Percentiles rank a stretch among this genome's conserved stretches.
phyloP scores from a whole-genome alignment of 2,329 filamentous ascomycete genomes.

The Lasiodiplodia theobromae region DNA sequence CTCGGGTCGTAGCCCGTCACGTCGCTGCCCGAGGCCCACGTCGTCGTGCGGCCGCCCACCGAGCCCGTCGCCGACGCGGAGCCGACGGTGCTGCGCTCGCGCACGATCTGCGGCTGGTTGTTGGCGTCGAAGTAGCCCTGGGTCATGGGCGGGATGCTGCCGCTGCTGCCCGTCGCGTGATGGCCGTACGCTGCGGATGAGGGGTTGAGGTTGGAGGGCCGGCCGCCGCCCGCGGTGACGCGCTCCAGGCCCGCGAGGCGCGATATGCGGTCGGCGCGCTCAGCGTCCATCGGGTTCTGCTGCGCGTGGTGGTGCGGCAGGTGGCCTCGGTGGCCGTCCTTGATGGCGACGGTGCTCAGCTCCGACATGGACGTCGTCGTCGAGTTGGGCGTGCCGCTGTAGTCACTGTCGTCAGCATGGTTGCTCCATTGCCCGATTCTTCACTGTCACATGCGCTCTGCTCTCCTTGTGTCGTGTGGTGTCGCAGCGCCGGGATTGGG shows the following conservation, averaged over 20 bases:
- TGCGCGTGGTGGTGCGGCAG: constrained; percentile 63
- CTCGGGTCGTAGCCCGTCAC: constrained; percentile 59
- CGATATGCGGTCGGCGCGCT: constrained; percentile 93
- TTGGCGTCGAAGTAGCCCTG: constrained; percentile 81
- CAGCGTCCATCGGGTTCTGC: constrained; percentile 81
- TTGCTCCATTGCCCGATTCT: not conserved
- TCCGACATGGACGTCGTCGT: constrained; percentile 90
- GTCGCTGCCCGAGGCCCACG: constrained; percentile 72
- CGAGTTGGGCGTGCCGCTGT: constrained; percentile 89
- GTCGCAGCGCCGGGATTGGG: constrained; percentile 1
- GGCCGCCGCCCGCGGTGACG: constrained; percentile 75
- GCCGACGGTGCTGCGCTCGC: constrained; percentile 87
- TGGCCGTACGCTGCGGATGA: constrained; percentile 50
- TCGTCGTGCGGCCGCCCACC: constrained; percentile 67
- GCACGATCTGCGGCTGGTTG: constrained; percentile 68
- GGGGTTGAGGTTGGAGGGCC: constrained; percentile 54
- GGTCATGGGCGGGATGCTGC: constrained; percentile 50
- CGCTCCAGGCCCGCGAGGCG: constrained; percentile 91
- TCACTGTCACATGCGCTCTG: constrained; percentile 30
- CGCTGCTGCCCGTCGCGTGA: constrained; percentile 39
- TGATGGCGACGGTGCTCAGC: constrained; percentile 92
- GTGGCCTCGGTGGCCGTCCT: constrained; percentile 91
- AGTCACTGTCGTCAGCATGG: constrained; percentile 28
- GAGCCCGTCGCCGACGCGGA: constrained; percentile 88
- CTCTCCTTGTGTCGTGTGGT: constrained; percentile 30